A percentile compares a stretch with the other conserved stretches of the same genome.
Conservation (phyloP, 176 grass and related monocot genomes). For the Canna indica region DNA sequence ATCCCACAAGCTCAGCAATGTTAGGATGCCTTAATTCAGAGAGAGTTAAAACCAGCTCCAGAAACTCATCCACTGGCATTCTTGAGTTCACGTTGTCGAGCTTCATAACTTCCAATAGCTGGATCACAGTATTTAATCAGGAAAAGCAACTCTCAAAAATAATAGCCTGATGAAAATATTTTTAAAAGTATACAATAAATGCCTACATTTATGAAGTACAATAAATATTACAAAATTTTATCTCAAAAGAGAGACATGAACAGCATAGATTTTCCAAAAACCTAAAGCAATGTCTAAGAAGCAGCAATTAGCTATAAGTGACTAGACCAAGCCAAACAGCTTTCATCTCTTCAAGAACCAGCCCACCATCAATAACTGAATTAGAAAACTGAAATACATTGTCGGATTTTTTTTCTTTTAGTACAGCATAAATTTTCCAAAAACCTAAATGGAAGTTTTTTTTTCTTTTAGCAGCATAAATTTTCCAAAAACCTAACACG, state of each 20-base stretch:
- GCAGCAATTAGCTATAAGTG: too few species aligned
- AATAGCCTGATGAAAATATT: not conserved
- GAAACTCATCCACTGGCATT: conserved; percentile 67
- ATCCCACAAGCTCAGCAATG: conserved; percentile 70
- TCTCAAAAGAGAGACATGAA: not conserved
- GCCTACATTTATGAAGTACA: too few species aligned
- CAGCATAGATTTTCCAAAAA: too few species aligned
- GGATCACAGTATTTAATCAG: conserved; percentile 22
- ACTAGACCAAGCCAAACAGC: not conserved
- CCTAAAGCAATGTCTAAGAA: too few species aligned
- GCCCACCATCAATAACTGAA: not conserved
- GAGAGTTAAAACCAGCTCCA: conserved; percentile 62
- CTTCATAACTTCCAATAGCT: conserved; percentile 93
- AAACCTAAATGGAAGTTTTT: too few species aligned
- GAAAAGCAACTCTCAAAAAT: not conserved
- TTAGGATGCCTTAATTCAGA: conserved; percentile 80
- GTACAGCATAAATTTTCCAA: not conserved
- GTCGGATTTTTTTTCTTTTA: not conserved
- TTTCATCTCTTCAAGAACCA: not conserved
- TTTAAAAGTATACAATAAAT: not conserved
- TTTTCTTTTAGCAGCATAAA: too few species aligned
- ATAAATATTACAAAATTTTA: not conserved
- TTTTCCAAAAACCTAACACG: too few species aligned
- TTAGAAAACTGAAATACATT: not conserved
- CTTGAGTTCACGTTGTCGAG: conserved; percentile 57